These are phyloP conservation scores for Pyrus betulifolia DNA, from an alignment of 306 rosid species.

Conservation along the genomic window DNA sequence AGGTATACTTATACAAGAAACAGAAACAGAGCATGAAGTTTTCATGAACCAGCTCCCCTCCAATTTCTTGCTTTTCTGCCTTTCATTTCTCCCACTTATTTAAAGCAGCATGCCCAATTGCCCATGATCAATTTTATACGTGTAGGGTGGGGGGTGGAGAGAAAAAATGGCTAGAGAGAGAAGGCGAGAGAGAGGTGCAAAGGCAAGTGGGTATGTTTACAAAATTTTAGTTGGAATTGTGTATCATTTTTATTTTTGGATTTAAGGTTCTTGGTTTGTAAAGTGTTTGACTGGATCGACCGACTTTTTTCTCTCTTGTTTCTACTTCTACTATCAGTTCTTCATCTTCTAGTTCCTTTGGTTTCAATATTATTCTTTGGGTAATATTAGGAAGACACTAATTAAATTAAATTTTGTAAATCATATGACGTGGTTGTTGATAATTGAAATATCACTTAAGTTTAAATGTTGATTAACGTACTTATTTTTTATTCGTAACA, in stretches of 20 bases:
- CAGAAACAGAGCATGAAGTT: conserved; percentile 14
- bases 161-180: not conserved
- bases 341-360: not conserved
- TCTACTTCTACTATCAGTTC: not conserved
- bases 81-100: conserved; percentile 18
- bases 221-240: not conserved
- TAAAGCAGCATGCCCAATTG: conserved; percentile 26
- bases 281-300: conserved; percentile 52
- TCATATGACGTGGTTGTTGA: too few relatives aligned
- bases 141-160: not conserved
- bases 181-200: not conserved
- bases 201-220: conserved; percentile 31
- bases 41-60: conserved; percentile 31
- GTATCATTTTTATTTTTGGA: not conserved
- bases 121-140: conserved; percentile 3
- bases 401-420: too few relatives aligned
- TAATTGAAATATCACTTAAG: too few relatives aligned
- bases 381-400: not conserved
- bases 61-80: conserved; percentile 20
- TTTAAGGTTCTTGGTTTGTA: conserved; percentile 9
- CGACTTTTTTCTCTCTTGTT: conserved; percentile 3
- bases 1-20: not conserved
- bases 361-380: conserved; percentile 27
- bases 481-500: too few relatives aligned
- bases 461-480: too few relatives aligned